A percentile compares a stretch with the other conserved stretches of the same genome.
phyloP scores from a whole-genome alignment of 2,329 filamentous ascomycete genomes.

The Ilyonectria mors-panacis region DNA sequence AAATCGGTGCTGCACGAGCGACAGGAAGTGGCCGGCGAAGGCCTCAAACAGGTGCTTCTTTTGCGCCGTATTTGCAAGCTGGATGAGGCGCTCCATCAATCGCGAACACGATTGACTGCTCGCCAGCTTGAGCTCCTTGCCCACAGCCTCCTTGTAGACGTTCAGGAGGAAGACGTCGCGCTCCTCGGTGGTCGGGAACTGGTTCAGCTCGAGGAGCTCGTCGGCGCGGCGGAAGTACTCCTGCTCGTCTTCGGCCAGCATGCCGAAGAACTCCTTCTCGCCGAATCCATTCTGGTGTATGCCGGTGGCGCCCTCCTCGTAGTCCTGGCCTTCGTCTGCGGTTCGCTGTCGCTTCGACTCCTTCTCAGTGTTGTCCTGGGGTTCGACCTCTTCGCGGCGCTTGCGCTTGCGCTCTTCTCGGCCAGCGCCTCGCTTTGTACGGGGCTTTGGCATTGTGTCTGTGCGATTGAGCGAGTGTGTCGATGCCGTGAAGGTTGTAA shows the following conservation, averaged over 20 bases:
- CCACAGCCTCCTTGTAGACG: constrained; percentile 87
- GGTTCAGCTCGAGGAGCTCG: constrained; percentile 89
- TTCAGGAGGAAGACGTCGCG: constrained; percentile 81
- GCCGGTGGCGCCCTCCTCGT: constrained; percentile 41
- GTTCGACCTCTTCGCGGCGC: constrained; percentile 49
- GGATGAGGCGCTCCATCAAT: constrained; percentile 91
- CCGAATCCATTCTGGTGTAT: constrained; percentile 48
- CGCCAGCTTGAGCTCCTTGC: constrained; percentile 96
- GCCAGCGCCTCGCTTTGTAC: constrained; percentile 57
- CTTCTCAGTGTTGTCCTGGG: constrained; percentile 38
- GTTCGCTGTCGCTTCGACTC: constrained; percentile 48
- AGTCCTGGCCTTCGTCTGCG: constrained; percentile 39
- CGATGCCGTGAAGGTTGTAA: constrained; percentile 11
- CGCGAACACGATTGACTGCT: constrained; percentile 96
- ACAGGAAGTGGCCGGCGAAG: constrained; percentile 88
- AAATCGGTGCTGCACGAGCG: constrained; percentile 94
- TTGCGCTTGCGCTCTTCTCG: constrained; percentile 61
- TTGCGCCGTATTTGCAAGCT: constrained; percentile 83
- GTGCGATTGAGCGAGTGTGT: constrained; percentile 24
- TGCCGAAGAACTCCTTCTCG: constrained; percentile 89
- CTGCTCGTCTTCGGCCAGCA: constrained; percentile 93
- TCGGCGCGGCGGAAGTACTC: constrained; percentile 95
- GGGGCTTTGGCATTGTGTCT: constrained; percentile 59
- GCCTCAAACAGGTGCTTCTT: constrained; percentile 89
- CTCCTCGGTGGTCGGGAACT: constrained; percentile 85